Percentiles rank a stretch among this genome's conserved stretches.
Conservation (phyloP, 139 green algal species). For the Pleodorina starrii region DNA sequence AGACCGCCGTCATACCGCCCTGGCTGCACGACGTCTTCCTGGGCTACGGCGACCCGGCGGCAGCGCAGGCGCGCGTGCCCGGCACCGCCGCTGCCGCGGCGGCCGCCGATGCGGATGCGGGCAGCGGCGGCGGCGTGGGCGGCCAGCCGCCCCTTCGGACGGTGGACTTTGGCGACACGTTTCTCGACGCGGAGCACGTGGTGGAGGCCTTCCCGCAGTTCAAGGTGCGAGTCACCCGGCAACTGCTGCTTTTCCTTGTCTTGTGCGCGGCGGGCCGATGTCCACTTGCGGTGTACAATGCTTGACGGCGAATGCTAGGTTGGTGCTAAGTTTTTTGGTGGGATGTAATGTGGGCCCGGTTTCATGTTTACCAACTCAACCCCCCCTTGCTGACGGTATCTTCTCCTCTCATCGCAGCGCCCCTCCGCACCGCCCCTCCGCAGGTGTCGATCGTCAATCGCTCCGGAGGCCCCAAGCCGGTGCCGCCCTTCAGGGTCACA, state of each 20-base stretch:
- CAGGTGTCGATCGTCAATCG: slow-evolving; percentile 43
- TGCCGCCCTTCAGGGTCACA: slow-evolving; percentile 90
- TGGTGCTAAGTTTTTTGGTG: too few relatives aligned
- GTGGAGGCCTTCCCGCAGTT: slow-evolving; percentile 87
- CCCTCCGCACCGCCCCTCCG: too few relatives aligned
- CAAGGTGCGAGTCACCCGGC: slow-evolving; percentile 57
- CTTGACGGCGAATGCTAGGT: too few relatives aligned
- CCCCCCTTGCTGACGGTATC: too few relatives aligned
- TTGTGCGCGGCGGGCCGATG: too few relatives aligned
- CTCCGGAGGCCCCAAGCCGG: slow-evolving; percentile 6
- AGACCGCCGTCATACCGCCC: slow-evolving; percentile 76
- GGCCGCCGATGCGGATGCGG: not conserved
- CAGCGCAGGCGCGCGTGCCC: slow-evolving; percentile 67
- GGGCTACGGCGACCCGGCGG: slow-evolving; percentile 93
- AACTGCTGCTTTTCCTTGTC: too few relatives aligned
- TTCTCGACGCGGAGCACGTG: slow-evolving; percentile 93
- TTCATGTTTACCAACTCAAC: too few relatives aligned
- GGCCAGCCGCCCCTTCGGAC: slow-evolving; percentile 62
- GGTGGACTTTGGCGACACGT: slow-evolving; percentile 95
- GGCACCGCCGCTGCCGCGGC: slow-evolving; percentile 13
- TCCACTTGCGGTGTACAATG: not conserved
- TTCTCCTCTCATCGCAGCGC: too few relatives aligned
- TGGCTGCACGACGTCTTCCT: slow-evolving; percentile 99
- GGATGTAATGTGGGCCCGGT: too few relatives aligned
- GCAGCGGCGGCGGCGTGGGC: not conserved